Evolutionary conservation across 305 asterid genomes (phyloP), one percentile per base, ranked within the genome.

Genomic region (Solanum chacoense): DNA sequence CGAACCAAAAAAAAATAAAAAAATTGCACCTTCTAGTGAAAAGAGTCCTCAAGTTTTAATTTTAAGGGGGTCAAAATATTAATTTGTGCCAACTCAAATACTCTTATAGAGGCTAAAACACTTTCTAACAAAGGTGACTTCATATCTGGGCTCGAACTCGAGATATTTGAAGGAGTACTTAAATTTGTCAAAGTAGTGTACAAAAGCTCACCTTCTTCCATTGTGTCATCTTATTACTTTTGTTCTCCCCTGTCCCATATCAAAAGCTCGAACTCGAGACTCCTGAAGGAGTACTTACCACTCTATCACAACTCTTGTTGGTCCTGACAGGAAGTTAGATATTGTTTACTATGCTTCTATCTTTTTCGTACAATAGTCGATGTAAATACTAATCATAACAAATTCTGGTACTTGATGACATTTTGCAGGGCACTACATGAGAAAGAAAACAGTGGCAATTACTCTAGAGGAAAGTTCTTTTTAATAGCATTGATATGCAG

Each of bases 401-500:
- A 31, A 32, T 34, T 75, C 14, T 76, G 83, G 3, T 22, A 0
- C 20, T 38, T 78, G 84, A 78, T 80, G 85, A 40, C 8, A 80
- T 80, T 80, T 80, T 50, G 91, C 96, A 95, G 98, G 91, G 96
- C 96, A 9, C 84, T 95, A 14, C 98, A 94, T 40, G 98, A 93
- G 76, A 91, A 92, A 89, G 69, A 80, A 11, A 85, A 87, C 3
- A 14, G 77, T 14, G 89, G 76, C 20, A 28, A 55, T 16, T 79
- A 88, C 89, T 93, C 99, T 0, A 91, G 95, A 87, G 91, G 92
- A 6, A 93, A 90, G 90, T 96, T 94, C 94, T 95, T 95, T 73
- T 2, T 93, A 8, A 92, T 94, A 9, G 98, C 93, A 36, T 59
- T 94, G 12, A 85, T 74, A 0, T 94, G 94, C 91, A 92, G 97